Evolutionary conservation across 495 filamentous ascomycete genomes (phyloP).

Genomic region (Aspergillus baeticus): DNA sequence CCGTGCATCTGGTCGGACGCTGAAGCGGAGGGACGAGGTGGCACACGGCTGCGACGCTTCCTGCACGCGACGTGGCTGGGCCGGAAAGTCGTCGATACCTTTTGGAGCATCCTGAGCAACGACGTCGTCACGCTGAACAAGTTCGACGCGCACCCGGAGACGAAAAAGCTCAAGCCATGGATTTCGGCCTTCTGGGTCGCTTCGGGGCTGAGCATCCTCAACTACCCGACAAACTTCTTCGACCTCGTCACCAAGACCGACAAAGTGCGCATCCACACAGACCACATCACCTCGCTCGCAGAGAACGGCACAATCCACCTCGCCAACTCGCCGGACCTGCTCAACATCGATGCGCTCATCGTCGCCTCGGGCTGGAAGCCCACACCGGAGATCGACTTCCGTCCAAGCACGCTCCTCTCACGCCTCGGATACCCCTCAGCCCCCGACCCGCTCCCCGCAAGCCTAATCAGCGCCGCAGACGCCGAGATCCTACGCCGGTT

Average conservation of each 20-base stretch:
- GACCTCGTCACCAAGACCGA: constrained; percentile 54
- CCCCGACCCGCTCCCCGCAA: constrained; percentile 24
- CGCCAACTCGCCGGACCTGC: background rate
- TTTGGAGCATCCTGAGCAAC: constrained; percentile 62
- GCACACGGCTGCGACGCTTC: constrained; percentile 43
- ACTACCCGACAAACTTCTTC: constrained; percentile 67
- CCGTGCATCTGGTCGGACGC: constrained; percentile 59
- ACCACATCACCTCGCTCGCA: constrained; percentile 55
- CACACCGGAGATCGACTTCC: constrained; percentile 60
- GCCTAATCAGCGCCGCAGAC: constrained; percentile 51
- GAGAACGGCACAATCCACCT: constrained; percentile 49
- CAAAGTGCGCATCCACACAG: constrained; percentile 59
- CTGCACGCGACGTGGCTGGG: constrained; percentile 69
- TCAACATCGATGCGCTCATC: constrained; percentile 58
- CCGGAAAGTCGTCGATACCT: constrained; percentile 62
- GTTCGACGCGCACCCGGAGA: constrained; percentile 61
- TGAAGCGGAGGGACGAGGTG: constrained; percentile 52
- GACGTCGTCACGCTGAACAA: constrained; percentile 60
- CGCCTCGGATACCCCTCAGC: constrained; percentile 41
- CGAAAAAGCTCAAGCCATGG: constrained; percentile 64
- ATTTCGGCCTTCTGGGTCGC: constrained; percentile 62
- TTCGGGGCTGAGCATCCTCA: constrained; percentile 62
- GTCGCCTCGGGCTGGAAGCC: constrained; percentile 70
- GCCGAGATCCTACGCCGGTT: constrained; percentile 64
- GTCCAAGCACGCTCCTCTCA: constrained; percentile 46